phyloP scores from a whole-genome alignment of 169 alveolate genomes.

The Fabrea salina region DNA sequence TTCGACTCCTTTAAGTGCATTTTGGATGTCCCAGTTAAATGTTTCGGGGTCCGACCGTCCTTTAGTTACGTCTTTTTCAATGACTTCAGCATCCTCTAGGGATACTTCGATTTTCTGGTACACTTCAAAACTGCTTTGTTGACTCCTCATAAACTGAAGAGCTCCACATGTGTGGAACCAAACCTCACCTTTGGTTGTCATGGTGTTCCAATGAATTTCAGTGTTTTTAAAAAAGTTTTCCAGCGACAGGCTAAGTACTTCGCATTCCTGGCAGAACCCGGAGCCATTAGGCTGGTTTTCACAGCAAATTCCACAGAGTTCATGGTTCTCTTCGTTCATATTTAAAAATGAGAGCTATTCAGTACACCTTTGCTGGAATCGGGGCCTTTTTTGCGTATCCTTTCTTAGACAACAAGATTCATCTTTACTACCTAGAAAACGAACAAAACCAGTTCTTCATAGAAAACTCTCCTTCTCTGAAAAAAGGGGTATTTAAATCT shows the following conservation, averaged over 20 bases:
- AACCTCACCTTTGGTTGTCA: too few relatives aligned
- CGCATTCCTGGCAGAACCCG: too few relatives aligned
- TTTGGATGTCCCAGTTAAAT: background rate
- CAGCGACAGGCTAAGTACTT: too few relatives aligned
- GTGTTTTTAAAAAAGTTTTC: too few relatives aligned
- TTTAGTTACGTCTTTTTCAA: background rate
- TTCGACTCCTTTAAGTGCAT: background rate
- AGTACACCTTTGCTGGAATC: background rate
- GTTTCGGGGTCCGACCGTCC: constrained; percentile 25
- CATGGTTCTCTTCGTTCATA: too few relatives aligned
- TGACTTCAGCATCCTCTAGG: constrained; percentile 6
- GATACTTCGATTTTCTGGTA: background rate
- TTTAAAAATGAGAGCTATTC: background rate
- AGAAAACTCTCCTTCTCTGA: background rate
- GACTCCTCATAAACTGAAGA: too few relatives aligned
- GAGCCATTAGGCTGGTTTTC: too few relatives aligned
- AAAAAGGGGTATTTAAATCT: background rate
- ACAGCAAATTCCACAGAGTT: too few relatives aligned
- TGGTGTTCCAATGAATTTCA: too few relatives aligned
- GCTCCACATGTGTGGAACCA: too few relatives aligned
- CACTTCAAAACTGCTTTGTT: background rate
- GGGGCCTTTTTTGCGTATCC: background rate
- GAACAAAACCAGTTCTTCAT: background rate
- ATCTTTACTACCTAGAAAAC: background rate
- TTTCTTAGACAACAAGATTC: background rate